Conservation (phyloP, 495 filamentous ascomycete species). For the Physcia stellaris region DNA sequence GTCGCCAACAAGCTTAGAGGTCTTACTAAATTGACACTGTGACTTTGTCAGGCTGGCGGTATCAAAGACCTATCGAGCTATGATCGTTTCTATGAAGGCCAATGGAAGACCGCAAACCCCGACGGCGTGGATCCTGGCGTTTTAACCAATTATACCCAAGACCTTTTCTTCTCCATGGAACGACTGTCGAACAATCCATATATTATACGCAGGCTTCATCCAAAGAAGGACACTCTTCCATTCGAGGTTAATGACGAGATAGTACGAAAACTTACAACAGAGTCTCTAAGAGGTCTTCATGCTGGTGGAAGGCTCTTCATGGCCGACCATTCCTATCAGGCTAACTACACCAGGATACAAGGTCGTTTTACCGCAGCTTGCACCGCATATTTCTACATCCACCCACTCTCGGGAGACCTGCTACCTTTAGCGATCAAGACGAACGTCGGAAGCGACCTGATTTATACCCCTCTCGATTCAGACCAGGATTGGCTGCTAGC, state of each 20-base stretch:
- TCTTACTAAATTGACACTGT: conserved; percentile 1
- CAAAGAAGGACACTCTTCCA: conserved; percentile 16
- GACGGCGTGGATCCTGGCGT: conserved; percentile 16
- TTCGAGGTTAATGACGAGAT: conserved; percentile 17
- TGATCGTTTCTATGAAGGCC: conserved; percentile 18
- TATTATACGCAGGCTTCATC: conserved; percentile 17
- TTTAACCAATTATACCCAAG: conserved; percentile 25
- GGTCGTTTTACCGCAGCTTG: conserved; percentile 20
- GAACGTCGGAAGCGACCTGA: conserved; percentile 19
- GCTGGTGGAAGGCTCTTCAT: conserved; percentile 19
- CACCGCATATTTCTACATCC: conserved; percentile 24
- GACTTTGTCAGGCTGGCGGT: conserved; percentile 10
- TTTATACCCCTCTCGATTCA: conserved; percentile 25
- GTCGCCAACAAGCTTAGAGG: conserved; percentile 2
- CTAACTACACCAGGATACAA: conserved; percentile 9
- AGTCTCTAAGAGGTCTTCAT: conserved; percentile 13
- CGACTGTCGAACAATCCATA: conserved; percentile 23
- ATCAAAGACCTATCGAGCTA: conserved; percentile 19
- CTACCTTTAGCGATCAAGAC: conserved; percentile 25
- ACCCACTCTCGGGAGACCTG: conserved; percentile 18
- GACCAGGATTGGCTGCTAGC: conserved; percentile 26
- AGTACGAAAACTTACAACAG: conserved; percentile 13
- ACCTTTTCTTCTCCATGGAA: conserved; percentile 27
- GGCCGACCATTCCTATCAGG: conserved; percentile 21
- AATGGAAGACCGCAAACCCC: conserved; percentile 21